Percentiles rank a stretch among this genome's conserved stretches.
Conservation (phyloP, 257 asterid species). For the Nemophila menziesii region DNA sequence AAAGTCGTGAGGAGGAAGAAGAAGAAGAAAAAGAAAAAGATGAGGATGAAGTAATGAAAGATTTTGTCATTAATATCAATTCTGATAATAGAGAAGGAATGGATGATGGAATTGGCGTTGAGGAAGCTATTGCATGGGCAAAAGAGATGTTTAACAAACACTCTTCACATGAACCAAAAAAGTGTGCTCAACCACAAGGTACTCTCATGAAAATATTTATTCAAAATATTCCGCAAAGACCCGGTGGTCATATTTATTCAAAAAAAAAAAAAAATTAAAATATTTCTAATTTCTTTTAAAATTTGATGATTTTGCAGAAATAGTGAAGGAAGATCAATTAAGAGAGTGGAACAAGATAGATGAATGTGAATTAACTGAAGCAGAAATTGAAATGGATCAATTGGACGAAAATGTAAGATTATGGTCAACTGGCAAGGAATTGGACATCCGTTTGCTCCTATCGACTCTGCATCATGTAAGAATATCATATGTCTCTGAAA, state of each 20-base stretch:
- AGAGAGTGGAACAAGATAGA: constrained; percentile 1
- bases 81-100: constrained; percentile 33
- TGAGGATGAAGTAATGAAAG: constrained; percentile 58
- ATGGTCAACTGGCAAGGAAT: constrained; percentile 61
- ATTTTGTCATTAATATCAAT: constrained; percentile 63
- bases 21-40: too few relatives aligned
- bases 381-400: constrained; percentile 32
- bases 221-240: too few relatives aligned
- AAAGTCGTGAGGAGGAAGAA: constrained; percentile 29
- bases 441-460: constrained; percentile 54
- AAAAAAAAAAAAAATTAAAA: neutral
- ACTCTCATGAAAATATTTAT: neutral
- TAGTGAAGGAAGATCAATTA: neutral
- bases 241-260: too few relatives aligned
- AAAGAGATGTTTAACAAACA: constrained; percentile 55
- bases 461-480: constrained; percentile 70
- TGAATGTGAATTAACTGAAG: neutral
- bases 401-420: constrained; percentile 45
- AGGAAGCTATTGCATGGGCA: constrained; percentile 84
- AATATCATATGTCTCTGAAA: neutral
- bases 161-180: constrained; percentile 13
- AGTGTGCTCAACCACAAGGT: constrained; percentile 1
- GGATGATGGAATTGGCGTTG: constrained; percentile 51
- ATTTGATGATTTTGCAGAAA: constrained; percentile 4
- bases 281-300: neutral